A percentile compares a stretch with the other conserved stretches of the same genome.
Conservation (phyloP, 352 stramenopile species). For the Globisporangium spiculum region DNA sequence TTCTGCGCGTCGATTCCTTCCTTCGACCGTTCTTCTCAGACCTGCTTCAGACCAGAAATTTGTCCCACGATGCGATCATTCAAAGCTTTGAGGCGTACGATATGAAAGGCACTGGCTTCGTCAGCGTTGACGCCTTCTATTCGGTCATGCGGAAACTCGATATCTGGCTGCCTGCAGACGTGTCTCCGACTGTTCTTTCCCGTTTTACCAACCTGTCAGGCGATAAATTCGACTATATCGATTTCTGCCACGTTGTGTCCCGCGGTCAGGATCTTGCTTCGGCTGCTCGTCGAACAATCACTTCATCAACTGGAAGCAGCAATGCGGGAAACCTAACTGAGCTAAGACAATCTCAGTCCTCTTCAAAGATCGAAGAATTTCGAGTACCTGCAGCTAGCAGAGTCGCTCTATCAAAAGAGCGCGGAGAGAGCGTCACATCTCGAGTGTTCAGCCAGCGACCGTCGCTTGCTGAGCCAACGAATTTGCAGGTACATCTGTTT, state of each 20-base stretch:
- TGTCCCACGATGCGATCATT: slow-evolving; percentile 27
- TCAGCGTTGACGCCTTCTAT: slow-evolving; percentile 58
- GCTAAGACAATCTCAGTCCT: not conserved
- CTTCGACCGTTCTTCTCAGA: slow-evolving; percentile 49
- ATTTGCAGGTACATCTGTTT: not conserved
- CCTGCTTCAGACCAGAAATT: slow-evolving; percentile 36
- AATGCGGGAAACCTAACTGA: not conserved
- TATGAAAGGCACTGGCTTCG: slow-evolving; percentile 51
- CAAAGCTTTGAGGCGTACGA: slow-evolving; percentile 62
- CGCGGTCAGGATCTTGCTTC: slow-evolving; percentile 10
- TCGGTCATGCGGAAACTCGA: slow-evolving; percentile 64
- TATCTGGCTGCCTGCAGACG: slow-evolving; percentile 42
- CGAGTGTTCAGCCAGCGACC: not conserved
- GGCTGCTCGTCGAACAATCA: slow-evolving; percentile 3
- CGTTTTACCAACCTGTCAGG: slow-evolving; percentile 44
- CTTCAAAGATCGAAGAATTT: slow-evolving; percentile 5
- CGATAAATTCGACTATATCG: slow-evolving; percentile 71
- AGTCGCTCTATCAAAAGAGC: not conserved
- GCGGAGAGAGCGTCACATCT: not conserved
- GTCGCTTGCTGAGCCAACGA: not conserved
- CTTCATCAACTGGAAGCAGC: not conserved
- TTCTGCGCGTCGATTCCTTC: slow-evolving; percentile 39
- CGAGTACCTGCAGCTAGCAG: not conserved
- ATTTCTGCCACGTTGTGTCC: slow-evolving; percentile 51
- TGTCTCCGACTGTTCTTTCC: slow-evolving; percentile 37